A percentile compares a stretch with the other conserved stretches of the same genome.
Evolutionary conservation across 768 basidiomycete genomes (phyloP).

Genomic region (Macrolepiota fuliginosa): DNA sequence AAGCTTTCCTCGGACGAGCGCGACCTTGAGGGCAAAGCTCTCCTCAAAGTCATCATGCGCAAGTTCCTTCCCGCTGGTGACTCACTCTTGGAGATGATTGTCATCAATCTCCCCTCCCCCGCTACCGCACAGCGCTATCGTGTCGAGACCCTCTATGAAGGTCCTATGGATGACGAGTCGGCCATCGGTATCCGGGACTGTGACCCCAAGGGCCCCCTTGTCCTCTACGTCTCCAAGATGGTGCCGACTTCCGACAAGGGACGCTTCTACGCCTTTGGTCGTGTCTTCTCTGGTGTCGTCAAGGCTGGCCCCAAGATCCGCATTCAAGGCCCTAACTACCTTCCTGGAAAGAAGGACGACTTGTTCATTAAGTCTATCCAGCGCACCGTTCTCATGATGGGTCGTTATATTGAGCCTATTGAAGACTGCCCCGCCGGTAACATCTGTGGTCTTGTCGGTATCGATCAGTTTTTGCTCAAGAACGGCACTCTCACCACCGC

Average conservation of each 20-base stretch:
- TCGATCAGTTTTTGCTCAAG: conserved; percentile 99
- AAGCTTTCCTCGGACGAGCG: conserved; percentile 85
- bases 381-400: conserved; percentile 99
- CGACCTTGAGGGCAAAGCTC: conserved; percentile 91
- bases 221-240: conserved; percentile 99
- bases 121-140: conserved; percentile 97
- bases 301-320: conserved; percentile 97
- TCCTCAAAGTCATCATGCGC: conserved; percentile 98
- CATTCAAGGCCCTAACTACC: conserved; percentile 98
- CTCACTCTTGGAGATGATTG: conserved; percentile 99
- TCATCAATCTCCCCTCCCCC: conserved; percentile 98
- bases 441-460: conserved; percentile 98
- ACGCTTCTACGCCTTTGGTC: conserved; percentile 99
- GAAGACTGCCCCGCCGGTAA: conserved; percentile 99
- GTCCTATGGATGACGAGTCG: conserved; percentile 99
- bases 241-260: conserved; percentile 99
- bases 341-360: conserved; percentile 99
- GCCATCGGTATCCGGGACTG: conserved; percentile 98
- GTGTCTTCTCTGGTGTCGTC: conserved; percentile 99
- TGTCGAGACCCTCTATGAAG: conserved; percentile 99
- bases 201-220: conserved; percentile 93
- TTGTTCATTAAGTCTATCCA: conserved; percentile 97
- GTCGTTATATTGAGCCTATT: conserved; percentile 96
- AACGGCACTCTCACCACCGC: conserved; percentile 96
- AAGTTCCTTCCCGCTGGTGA: conserved; percentile 99